These are phyloP conservation scores for Mucor saturninus DNA, from an alignment of 371 early-diverging fungal genomes.

Conservation along the genomic window DNA sequence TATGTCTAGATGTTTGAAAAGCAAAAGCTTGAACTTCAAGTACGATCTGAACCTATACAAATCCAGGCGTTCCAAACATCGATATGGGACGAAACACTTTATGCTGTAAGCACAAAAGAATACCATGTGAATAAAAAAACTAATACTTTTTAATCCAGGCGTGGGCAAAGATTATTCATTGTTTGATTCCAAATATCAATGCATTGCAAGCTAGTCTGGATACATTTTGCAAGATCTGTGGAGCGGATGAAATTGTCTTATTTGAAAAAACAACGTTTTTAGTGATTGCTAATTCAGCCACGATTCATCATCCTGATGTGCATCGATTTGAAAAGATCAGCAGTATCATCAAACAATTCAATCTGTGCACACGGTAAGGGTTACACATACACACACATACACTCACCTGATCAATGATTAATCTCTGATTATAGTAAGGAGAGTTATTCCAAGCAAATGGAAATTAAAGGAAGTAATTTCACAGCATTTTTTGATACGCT, in stretches of 20 bases:
- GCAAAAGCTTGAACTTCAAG: conserved; percentile 69
- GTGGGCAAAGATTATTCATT: conserved; percentile 94
- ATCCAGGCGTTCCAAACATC: conserved; percentile 87
- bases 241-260: conserved; percentile 92
- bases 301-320: conserved; percentile 58
- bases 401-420: neutral
- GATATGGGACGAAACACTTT: conserved; percentile 96
- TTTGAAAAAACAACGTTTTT: conserved; percentile 95
- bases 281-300: conserved; percentile 83
- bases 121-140: neutral
- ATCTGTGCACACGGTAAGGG: conserved; percentile 76
- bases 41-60: conserved; percentile 72
- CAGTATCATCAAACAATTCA: conserved; percentile 93
- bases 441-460: conserved; percentile 58
- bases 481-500: conserved; percentile 89
- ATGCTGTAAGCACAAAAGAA: conserved; percentile 61
- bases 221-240: conserved; percentile 80
- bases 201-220: conserved; percentile 76
- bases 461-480: conserved; percentile 80
- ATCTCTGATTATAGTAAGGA: conserved; percentile 17
- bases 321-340: conserved; percentile 93
- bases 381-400: conserved; percentile 2
- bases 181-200: conserved; percentile 91
- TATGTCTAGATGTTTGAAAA: conserved; percentile 65
- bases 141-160: conserved; percentile 59